Evolutionary conservation across 148 eudicot genomes (phyloP), one percentile per base, ranked within the genome.

Genomic region (Rhododendron simsii): DNA sequence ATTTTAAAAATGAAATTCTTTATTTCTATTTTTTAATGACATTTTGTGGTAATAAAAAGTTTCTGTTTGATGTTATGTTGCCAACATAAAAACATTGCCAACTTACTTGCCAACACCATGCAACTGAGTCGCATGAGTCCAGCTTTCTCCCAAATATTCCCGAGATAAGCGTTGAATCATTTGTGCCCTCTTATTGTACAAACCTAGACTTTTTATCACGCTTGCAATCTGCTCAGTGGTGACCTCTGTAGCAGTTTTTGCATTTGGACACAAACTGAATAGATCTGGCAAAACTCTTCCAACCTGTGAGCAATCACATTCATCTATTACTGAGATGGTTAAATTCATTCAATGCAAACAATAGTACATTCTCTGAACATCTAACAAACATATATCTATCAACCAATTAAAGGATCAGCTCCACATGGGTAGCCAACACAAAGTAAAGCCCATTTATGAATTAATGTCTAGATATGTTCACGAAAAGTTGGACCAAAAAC

Each of bases 101-200:
- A 86, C 95, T 89, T 92, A 94, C 98, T 92, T 96, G 84, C 99
- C 98, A 82, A 96, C 85, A 28, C 96, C 98, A 83, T 89, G 91
- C 69, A 96, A 90, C 83, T 96, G 87, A 65, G 98, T 94, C 23
- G 95, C 97, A 84, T 94, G 91, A 48, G 96, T 93, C 98, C 99
- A 96, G 18, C 87, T 74, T 21, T 91, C 90, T 41, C 79, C 89
- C 86, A 95, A 73, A 87, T 95, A 96, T 86, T 95, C 93, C 63
- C 12, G 78, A 16, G 98, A 96, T 76, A 96, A 88, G 20, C 89
- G 90, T 23, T 89, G 90, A 89, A 96, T 93, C 91, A 75, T 89
- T 21, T 47, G 53, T 21, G 99, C 89, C 89, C 95, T 91, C 91
- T 91, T 95, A 74, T 83, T 88, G 2, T 91, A 87, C 85, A 95